A percentile compares a stretch with the other conserved stretches of the same genome.
phyloP scores from a whole-genome alignment of 345 rosid species.

The Eucalyptus rudis region DNA sequence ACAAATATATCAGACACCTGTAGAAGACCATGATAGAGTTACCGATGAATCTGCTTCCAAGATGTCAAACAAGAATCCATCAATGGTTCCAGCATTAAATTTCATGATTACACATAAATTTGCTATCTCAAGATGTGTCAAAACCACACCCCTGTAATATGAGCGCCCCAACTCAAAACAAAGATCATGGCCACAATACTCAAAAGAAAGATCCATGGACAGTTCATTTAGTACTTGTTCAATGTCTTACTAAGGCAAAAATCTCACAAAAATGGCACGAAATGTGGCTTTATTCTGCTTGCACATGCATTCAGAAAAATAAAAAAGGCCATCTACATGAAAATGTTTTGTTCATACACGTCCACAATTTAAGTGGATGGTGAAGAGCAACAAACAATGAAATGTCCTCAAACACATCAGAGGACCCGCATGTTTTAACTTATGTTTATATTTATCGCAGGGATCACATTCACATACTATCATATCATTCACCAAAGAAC shows the following conservation, averaged over 20 bases:
- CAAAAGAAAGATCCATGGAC: background rate
- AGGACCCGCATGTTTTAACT: background rate
- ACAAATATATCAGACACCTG: conserved; percentile 78
- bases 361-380: background rate
- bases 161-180: background rate
- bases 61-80: background rate
- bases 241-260: background rate
- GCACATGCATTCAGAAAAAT: background rate
- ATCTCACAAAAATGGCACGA: background rate
- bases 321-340: background rate
- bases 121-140: background rate
- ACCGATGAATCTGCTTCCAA: background rate
- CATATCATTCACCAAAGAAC: background rate
- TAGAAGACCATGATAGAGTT: background rate
- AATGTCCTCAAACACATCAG: background rate
- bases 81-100: background rate
- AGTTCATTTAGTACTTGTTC: background rate
- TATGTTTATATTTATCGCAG: background rate
- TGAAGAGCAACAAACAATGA: background rate
- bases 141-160: background rate
- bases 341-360: background rate
- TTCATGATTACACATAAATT: background rate
- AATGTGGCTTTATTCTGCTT: background rate
- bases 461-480: background rate
- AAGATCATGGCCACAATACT: background rate